A percentile compares a stretch with the other conserved stretches of the same genome.
These are phyloP conservation scores for Lojkania enalia DNA, from an alignment of 2,329 filamentous ascomycete species.

Conservation along the genomic window DNA sequence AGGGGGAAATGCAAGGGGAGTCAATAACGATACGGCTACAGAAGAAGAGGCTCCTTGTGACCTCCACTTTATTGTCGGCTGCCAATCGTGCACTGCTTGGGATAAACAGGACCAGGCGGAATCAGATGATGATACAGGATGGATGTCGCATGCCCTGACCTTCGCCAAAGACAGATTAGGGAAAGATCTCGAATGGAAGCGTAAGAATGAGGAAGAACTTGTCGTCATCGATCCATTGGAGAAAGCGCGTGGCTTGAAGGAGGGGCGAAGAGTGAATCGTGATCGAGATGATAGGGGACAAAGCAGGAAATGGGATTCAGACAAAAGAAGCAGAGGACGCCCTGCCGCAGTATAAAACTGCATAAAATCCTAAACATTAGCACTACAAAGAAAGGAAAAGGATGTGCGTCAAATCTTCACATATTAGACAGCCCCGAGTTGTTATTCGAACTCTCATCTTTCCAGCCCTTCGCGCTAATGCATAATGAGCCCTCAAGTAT, in stretches of 20 bases:
- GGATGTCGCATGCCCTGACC: constrained; percentile 83
- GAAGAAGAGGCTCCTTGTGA: constrained; percentile 69
- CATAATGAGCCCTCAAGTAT: no score
- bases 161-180: constrained; percentile 90
- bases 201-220: constrained; percentile 86
- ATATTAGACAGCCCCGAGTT: no score
- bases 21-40: constrained; percentile 18
- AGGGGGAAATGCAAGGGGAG: constrained; percentile 22
- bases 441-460: no score
- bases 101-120: constrained; percentile 69
- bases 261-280: constrained; percentile 55
- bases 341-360: no score
- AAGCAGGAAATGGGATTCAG: constrained; percentile 11
- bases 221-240: constrained; percentile 92
- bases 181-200: constrained; percentile 87
- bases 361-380: no score
- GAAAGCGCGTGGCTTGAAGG: constrained; percentile 71
- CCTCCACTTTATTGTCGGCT: constrained; percentile 93
- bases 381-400: no score
- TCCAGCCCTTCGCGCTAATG: no score
- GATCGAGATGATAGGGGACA: constrained; percentile 32
- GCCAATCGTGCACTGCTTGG: constrained; percentile 88
- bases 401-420: no score
- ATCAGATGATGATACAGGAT: constrained; percentile 63
- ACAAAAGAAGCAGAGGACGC: background rate